Evolutionary conservation across 495 filamentous ascomycete genomes (phyloP), one percentile per base, ranked within the genome.

Genomic region (Penicillium diatomitis): DNA sequence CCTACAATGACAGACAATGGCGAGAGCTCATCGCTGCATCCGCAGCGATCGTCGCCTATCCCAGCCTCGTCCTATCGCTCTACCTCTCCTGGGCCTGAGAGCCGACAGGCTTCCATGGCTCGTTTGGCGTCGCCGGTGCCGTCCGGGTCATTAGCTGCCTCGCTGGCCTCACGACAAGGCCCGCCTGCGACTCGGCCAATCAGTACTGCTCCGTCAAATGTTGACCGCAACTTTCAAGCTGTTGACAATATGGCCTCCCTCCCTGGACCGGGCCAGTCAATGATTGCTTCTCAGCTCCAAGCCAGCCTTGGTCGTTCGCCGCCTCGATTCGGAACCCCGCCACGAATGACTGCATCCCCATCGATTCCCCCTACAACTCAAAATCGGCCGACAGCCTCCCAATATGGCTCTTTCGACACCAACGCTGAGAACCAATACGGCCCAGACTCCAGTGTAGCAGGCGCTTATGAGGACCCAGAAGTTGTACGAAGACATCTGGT

Each of bases 401-500:
- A 80, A 43, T 89, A 90, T 63, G 88, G 87, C 35, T 92, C 88
- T 6, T 86, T 91, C 55, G 87, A 92, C 36, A 75, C 73, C 32
- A 78, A 77, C 36, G 65, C 64, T n/a, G 63, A 66, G n/a, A 66
- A 65, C n/a, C 63, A 66, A n/a, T 65, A 64, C 8, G 64, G 66
- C n/a, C 65, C 57, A 33, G 70, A 70, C 31, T 50, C 58, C 4
- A 59, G 63, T 0, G 58, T 59, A 44, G 54, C 53, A 9, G 74
- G 63, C 12, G 77, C 84, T 7, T 81, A 76, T 54, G 88, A 95
- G 62, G 84, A 94, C 46, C 83, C 84, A 4, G 86, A 89, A 58
- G 82, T 95, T 20, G 74, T 95, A 40, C 87, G 78, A 65, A 73
- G 88, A 52, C 88, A 95, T 72, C 62, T 95, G 42, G 88, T 95